Conservation (phyloP, 1,284 basidiomycete species). For the Ustilago esculenta region DNA sequence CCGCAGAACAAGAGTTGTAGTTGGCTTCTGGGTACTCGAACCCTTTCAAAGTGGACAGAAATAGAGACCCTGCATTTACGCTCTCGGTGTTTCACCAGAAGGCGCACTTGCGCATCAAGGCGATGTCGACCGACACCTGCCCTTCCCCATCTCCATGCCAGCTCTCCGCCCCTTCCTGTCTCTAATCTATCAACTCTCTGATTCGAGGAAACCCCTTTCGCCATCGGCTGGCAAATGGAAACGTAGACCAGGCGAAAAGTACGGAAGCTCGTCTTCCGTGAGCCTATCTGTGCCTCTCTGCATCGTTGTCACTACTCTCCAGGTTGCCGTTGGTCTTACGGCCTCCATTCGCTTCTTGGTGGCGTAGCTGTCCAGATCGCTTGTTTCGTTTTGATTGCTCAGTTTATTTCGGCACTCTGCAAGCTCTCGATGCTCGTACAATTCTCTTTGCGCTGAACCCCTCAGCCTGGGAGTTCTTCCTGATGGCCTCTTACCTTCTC, state of each 20-base stretch:
- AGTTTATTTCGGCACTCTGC: too few species aligned
- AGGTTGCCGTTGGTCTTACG: background rate
- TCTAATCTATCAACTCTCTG: background rate
- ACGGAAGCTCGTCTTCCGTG: conserved; percentile 8
- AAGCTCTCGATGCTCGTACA: too few species aligned
- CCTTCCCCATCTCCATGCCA: background rate
- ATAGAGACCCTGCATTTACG: background rate
- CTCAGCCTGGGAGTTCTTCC: too few species aligned
- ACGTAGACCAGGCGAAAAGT: background rate
- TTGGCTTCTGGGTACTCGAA: background rate
- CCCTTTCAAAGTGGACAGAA: background rate
- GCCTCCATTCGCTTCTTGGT: too few species aligned
- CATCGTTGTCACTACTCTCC: background rate
- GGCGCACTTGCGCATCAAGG: background rate
- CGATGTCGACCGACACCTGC: conserved; percentile 2
- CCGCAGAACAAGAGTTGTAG: background rate
- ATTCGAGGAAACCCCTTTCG: background rate
- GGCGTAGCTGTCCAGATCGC: too few species aligned
- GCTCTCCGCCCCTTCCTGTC: too few species aligned
- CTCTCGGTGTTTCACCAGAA: too few species aligned
- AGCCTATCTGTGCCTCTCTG: background rate
- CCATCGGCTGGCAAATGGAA: too few species aligned
- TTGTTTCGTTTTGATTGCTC: too few species aligned
- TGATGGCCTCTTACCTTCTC: too few species aligned
- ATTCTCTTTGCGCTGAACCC: too few species aligned